Percentiles rank a stretch among this genome's conserved stretches.
Evolutionary conservation across 768 basidiomycete species (phyloP).

Genomic region (Sutorius australiensis): DNA sequence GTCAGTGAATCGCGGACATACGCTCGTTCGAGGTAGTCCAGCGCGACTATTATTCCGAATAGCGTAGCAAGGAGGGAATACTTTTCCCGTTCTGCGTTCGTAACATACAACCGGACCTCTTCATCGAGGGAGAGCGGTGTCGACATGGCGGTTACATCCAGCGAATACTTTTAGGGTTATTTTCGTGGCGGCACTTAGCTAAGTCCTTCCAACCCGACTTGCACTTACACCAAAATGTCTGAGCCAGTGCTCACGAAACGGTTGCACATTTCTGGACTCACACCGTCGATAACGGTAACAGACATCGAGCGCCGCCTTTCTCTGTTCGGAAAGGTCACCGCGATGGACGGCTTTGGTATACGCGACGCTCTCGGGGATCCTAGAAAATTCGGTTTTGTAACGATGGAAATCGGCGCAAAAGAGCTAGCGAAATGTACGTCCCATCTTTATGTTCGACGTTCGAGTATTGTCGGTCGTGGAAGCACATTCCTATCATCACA

Average conservation of each 20-base stretch:
- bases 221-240: conserved; percentile 6
- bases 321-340: conserved; percentile 64
- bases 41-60: conserved; percentile 84
- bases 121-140: conserved; percentile 68
- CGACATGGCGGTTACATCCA: conserved; percentile 26
- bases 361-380: conserved; percentile 62
- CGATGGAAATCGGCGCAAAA: conserved; percentile 57
- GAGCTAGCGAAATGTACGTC: conserved; percentile 64
- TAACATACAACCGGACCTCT: conserved; percentile 85
- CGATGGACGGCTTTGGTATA: conserved; percentile 66
- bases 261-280: conserved; percentile 73
- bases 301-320: conserved; percentile 60
- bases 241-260: conserved; percentile 45
- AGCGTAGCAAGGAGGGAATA: conserved; percentile 85
- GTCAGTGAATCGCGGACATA: conserved; percentile 93
- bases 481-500: neutral
- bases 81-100: conserved; percentile 85
- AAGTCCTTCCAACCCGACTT: conserved; percentile 28
- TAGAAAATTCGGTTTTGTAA: conserved; percentile 70
- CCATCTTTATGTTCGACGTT: neutral
- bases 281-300: conserved; percentile 52
- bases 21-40: conserved; percentile 94
- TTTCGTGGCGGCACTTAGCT: conserved; percentile 1
- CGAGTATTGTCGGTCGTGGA: neutral
- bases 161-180: neutral